Evolutionary conservation across 2,329 filamentous ascomycete species (phyloP).

Genomic region (Aspergillus niger): DNA sequence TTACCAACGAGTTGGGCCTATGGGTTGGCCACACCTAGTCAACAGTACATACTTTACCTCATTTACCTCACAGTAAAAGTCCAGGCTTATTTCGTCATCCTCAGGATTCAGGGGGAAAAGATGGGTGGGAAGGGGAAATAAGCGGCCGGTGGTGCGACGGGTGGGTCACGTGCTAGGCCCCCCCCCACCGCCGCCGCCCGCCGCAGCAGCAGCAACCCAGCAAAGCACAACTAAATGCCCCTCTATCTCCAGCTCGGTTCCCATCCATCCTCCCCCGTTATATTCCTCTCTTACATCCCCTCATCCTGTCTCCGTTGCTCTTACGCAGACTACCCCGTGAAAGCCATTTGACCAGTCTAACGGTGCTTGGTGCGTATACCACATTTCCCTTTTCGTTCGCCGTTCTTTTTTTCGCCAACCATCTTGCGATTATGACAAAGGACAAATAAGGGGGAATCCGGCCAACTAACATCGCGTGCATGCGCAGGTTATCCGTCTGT

Average conservation of each 20-base stretch:
- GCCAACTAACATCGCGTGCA: constrained; percentile 35
- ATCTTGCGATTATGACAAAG: not conserved
- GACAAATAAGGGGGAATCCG: constrained; percentile 18
- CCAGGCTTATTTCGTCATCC: constrained; percentile 12
- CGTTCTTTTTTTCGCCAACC: not conserved
- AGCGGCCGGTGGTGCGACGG: constrained; percentile 23
- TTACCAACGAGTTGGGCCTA: not conserved
- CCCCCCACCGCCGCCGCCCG: constrained; percentile 29
- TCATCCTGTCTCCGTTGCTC: constrained; percentile 12
- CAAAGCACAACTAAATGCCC: constrained; percentile 37
- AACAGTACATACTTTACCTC: not conserved
- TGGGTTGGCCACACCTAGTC: not conserved
- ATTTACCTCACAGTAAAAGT: not conserved
- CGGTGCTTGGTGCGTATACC: constrained; percentile 15
- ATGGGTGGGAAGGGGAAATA: constrained; percentile 13
- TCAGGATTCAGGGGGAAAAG: constrained; percentile 7
- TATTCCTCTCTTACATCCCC: constrained; percentile 18
- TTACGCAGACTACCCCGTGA: constrained; percentile 3
- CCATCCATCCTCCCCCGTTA: constrained; percentile 14
- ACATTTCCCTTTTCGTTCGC: not conserved
- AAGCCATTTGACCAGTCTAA: constrained; percentile 20
- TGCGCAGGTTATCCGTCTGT: constrained; percentile 28
- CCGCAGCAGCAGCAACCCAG: constrained; percentile 22
- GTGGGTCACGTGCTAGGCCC: constrained; percentile 22
- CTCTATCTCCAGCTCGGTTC: constrained; percentile 34